phyloP scores from a whole-genome alignment of 768 basidiomycete species.

The Termitomyces sp. region DNA sequence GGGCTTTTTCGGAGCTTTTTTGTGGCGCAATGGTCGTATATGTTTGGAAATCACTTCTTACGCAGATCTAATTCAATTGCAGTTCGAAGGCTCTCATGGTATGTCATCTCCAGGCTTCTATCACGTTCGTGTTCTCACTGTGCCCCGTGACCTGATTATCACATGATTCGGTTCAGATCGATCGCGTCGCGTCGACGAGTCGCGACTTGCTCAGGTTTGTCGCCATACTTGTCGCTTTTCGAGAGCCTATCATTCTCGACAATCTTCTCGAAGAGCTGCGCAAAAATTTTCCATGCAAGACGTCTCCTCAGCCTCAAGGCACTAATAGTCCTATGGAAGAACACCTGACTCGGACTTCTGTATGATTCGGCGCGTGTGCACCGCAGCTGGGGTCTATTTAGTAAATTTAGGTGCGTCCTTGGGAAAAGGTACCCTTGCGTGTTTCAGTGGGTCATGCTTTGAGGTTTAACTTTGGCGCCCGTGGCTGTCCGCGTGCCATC shows the following conservation, averaged over 20 bases:
- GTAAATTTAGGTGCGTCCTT: no score
- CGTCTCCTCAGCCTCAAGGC: neutral
- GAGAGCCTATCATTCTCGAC: neutral
- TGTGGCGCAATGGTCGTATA: conserved; percentile 9
- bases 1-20: neutral
- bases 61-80: neutral
- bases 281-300: neutral
- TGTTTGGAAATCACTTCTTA: neutral
- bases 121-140: neutral
- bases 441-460: neutral
- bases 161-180: conserved; percentile 1
- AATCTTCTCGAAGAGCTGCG: neutral
- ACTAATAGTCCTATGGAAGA: neutral
- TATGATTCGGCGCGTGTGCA: neutral
- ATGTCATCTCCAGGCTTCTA: conserved; percentile 6
- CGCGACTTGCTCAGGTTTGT: no score
- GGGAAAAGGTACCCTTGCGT: neutral
- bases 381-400: neutral
- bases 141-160: neutral
- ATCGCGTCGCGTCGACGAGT: no score
- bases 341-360: neutral
- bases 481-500: neutral
- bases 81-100: conserved; percentile 1
- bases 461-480: neutral
- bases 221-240: neutral